Percentiles rank a stretch among this genome's conserved stretches.
These are phyloP conservation scores for Suillus brevipes DNA, from an alignment of 768 basidiomycete species.

Conservation along the genomic window DNA sequence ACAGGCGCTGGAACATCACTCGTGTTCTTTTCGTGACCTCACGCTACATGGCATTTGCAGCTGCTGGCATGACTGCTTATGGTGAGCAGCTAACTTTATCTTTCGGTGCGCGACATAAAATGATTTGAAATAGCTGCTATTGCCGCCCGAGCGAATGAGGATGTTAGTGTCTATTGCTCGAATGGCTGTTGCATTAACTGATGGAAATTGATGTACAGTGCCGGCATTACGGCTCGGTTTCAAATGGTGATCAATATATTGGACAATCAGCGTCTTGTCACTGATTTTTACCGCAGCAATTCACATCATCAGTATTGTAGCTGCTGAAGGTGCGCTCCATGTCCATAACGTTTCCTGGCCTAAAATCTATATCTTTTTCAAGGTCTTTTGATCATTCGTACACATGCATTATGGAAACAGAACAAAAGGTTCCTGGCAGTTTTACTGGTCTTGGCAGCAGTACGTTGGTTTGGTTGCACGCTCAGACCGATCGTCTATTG, in stretches of 20 bases:
- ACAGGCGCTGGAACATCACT: slow-evolving; percentile 1
- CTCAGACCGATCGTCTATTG: neutral
- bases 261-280: neutral
- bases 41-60: slow-evolving; percentile 9
- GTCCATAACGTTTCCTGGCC: neutral
- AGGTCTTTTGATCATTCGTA: slow-evolving; percentile 6
- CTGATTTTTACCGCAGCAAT: neutral
- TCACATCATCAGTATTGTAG: slow-evolving; percentile 3
- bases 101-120: neutral
- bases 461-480: neutral
- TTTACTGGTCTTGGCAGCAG: slow-evolving; percentile 1
- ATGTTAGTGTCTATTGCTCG: neutral
- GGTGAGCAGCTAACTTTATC: slow-evolving; percentile 1
- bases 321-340: slow-evolving; percentile 1
- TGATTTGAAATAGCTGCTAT: neutral
- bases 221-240: neutral
- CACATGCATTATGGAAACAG: slow-evolving; percentile 6
- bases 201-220: slow-evolving; percentile 1
- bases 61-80: slow-evolving; percentile 10
- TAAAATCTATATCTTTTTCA: neutral
- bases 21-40: slow-evolving; percentile 7
- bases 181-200: neutral
- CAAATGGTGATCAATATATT: neutral
- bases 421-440: slow-evolving; percentile 2
- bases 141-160: neutral